phyloP scores from a whole-genome alignment of 306 rosid genomes.

The Gastrolobium villosum region DNA sequence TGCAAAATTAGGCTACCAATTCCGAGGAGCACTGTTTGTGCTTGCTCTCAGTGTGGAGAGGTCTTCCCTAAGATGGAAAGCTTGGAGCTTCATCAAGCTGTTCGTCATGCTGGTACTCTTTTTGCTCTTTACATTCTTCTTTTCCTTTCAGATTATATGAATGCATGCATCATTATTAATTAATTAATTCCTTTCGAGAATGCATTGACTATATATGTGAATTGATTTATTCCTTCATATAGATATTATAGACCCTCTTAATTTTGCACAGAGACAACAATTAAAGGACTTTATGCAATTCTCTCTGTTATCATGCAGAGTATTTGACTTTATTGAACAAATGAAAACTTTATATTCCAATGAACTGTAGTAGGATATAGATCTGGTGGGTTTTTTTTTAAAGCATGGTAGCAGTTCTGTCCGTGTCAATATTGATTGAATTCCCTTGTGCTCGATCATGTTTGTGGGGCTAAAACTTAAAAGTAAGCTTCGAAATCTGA shows the following conservation, averaged over 20 bases:
- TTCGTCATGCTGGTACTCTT: constrained; percentile 90
- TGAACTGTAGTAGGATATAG: background rate
- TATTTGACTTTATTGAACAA: constrained; percentile 38
- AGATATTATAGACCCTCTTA: background rate
- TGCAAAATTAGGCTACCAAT: constrained; percentile 67
- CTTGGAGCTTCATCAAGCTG: constrained; percentile 91
- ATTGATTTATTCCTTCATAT: constrained; percentile 8
- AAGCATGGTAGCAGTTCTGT: constrained; percentile 35
- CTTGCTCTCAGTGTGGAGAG: constrained; percentile 96
- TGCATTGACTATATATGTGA: constrained; percentile 22
- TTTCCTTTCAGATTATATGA: background rate
- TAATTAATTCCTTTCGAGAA: background rate
- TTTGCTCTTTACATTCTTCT: background rate
- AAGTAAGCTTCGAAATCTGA: constrained; percentile 47
- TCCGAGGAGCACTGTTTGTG: constrained; percentile 76
- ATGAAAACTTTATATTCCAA: constrained; percentile 25
- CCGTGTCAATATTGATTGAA: constrained; percentile 30
- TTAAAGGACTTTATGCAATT: background rate
- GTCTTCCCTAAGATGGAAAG: constrained; percentile 86
- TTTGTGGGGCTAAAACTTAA: constrained; percentile 36
- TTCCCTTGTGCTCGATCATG: constrained; percentile 38
- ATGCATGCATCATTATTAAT: constrained; percentile 28
- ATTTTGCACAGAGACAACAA: constrained; percentile 5
- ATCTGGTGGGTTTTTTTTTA: constrained; percentile 33
- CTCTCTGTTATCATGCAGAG: background rate